A percentile compares a stretch with the other conserved stretches of the same genome.
Conservation (phyloP, 148 eudicot species). For the Camellia sinensis region DNA sequence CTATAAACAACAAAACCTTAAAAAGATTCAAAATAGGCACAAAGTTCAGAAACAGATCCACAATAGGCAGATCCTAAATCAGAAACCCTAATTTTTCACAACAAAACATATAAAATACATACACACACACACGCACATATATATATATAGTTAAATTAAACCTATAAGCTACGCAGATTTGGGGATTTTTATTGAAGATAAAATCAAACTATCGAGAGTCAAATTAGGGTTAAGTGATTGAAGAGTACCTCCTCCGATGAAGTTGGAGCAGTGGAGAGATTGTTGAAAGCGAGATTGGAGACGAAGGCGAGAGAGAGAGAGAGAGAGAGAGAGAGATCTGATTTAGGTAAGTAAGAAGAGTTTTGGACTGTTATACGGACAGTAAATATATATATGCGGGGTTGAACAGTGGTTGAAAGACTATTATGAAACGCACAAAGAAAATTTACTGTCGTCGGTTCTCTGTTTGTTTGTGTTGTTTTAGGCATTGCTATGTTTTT, state of each 20-base stretch:
- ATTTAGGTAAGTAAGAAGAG: too few relatives aligned
- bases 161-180: background rate
- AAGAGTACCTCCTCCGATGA: constrained; percentile 13
- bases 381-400: too few relatives aligned
- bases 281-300: background rate
- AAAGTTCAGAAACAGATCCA: background rate
- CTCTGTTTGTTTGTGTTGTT: too few relatives aligned
- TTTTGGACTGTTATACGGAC: too few relatives aligned
- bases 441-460: too few relatives aligned
- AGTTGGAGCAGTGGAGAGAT: constrained; percentile 2
- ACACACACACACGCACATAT: too few relatives aligned
- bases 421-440: too few relatives aligned
- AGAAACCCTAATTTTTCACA: constrained; percentile 3
- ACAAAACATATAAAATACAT: background rate
- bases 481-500: too few relatives aligned
- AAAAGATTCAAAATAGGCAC: too few relatives aligned
- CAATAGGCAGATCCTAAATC: background rate
- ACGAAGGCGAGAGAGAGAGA: background rate
- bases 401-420: too few relatives aligned
- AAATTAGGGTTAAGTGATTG: constrained; percentile 1
- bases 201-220: background rate
- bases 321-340: background rate
- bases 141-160: background rate
- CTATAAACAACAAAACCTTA: background rate
- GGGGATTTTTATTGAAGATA: background rate